Percentiles rank a stretch among this genome's conserved stretches.
Conservation (phyloP, 805 yeast species). For the Candida nemodendra region DNA sequence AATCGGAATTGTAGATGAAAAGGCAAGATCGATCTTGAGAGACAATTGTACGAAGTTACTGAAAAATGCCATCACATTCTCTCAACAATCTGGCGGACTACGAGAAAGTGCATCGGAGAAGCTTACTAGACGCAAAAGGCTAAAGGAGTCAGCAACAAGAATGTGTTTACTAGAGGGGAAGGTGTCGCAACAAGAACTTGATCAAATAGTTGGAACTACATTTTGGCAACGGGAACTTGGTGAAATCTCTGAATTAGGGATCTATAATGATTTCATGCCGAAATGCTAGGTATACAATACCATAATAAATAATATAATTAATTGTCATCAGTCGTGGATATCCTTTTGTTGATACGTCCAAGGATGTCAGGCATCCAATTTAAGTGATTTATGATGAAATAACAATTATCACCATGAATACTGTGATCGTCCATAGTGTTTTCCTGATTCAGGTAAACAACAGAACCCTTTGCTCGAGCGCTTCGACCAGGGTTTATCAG, state of each 20-base stretch:
- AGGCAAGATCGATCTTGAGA: conserved; percentile 31
- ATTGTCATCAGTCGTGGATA: neutral
- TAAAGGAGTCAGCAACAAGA: conserved; percentile 45
- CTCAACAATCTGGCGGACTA: conserved; percentile 50
- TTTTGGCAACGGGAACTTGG: conserved; percentile 30
- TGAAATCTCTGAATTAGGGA: conserved; percentile 24
- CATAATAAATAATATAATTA: neutral
- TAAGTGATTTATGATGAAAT: conserved; percentile 4
- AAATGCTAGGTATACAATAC: neutral
- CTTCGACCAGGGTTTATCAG: conserved; percentile 9
- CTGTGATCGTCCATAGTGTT: conserved; percentile 2
- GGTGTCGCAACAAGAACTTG: conserved; percentile 21
- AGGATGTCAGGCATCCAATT: neutral
- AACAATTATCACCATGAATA: conserved; percentile 14
- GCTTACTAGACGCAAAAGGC: conserved; percentile 38
- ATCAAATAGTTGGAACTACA: conserved; percentile 24
- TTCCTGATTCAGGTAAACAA: conserved; percentile 18
- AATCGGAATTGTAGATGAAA: too few species aligned
- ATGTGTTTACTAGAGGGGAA: conserved; percentile 47
- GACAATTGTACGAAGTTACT: conserved; percentile 42
- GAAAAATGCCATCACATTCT: conserved; percentile 44
- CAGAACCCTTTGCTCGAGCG: conserved; percentile 17
- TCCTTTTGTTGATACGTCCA: neutral
- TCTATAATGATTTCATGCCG: conserved; percentile 11
- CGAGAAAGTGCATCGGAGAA: conserved; percentile 47